phyloP scores from a whole-genome alignment of 2,329 filamentous ascomycete genomes.

The Neoascochyta sp. region DNA sequence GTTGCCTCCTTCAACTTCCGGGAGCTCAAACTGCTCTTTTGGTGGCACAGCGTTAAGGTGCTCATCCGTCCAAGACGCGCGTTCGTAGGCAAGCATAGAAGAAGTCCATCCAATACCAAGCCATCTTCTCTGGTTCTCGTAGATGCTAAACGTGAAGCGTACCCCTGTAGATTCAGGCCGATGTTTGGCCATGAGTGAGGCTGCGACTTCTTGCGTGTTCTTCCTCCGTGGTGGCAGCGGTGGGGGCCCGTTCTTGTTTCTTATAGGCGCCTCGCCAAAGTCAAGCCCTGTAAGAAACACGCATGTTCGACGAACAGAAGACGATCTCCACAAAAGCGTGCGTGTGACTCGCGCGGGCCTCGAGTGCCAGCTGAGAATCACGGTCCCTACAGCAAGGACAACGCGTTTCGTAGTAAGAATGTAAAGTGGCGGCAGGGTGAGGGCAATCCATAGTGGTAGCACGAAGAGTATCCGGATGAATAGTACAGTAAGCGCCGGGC shows the following conservation, averaged over 20 bases:
- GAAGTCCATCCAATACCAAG: slow-evolving; percentile 92
- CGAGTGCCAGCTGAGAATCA: slow-evolving; percentile 88
- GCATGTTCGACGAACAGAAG: slow-evolving; percentile 65
- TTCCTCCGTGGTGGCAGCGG: slow-evolving; percentile 44
- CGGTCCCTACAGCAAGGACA: slow-evolving; percentile 78
- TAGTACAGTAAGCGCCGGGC: slow-evolving; percentile 82
- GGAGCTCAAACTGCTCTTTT: slow-evolving; percentile 68
- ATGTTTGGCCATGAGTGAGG: slow-evolving; percentile 41
- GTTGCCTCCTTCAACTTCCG: slow-evolving; percentile 61
- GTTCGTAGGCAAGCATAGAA: slow-evolving; percentile 84
- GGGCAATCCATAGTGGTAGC: slow-evolving; percentile 79
- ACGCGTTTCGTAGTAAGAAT: slow-evolving; percentile 85
- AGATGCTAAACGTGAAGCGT: slow-evolving; percentile 93
- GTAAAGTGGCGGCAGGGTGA: slow-evolving; percentile 77
- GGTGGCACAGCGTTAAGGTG: slow-evolving; percentile 76
- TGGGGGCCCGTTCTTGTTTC: slow-evolving; percentile 32
- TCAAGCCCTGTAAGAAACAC: slow-evolving; percentile 75
- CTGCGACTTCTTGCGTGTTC: slow-evolving; percentile 47
- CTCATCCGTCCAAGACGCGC: slow-evolving; percentile 91
- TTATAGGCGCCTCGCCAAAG: slow-evolving; percentile 52
- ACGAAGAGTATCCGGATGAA: slow-evolving; percentile 85
- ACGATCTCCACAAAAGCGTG: slow-evolving; percentile 85
- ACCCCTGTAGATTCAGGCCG: slow-evolving; percentile 65
- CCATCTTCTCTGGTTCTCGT: slow-evolving; percentile 95
- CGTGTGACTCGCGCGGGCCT: slow-evolving; percentile 79